A percentile compares a stretch with the other conserved stretches of the same genome.
phyloP scores from a whole-genome alignment of 257 asterid species.

The Plantago major region DNA sequence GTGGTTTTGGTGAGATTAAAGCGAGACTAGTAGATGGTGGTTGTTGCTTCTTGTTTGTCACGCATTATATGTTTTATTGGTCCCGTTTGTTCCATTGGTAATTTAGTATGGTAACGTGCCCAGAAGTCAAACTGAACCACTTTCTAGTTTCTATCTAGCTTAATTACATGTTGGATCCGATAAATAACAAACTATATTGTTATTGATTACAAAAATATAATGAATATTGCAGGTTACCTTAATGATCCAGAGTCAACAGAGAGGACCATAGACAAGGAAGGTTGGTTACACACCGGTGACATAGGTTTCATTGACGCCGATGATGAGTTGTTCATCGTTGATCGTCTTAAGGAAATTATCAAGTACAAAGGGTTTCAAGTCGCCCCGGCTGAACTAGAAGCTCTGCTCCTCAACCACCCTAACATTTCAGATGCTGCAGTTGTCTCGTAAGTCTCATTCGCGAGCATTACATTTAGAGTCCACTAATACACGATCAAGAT shows the following conservation, averaged over 20 bases:
- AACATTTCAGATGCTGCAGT: constrained; percentile 76
- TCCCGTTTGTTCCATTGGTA: too few species aligned
- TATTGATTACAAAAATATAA: neutral
- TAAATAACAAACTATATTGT: too few species aligned
- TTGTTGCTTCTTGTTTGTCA: too few species aligned
- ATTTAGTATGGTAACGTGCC: too few species aligned
- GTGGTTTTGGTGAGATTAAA: too few species aligned
- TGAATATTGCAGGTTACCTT: constrained; percentile 47
- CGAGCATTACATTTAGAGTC: neutral
- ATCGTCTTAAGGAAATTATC: constrained; percentile 73
- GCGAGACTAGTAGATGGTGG: too few species aligned
- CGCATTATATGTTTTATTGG: too few species aligned
- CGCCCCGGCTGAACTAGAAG: constrained; percentile 94
- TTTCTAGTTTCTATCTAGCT: too few species aligned
- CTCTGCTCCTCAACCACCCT: constrained; percentile 69
- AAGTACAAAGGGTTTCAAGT: constrained; percentile 91
- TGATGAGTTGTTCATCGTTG: constrained; percentile 87
- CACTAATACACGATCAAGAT: too few species aligned
- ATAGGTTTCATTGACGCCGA: constrained; percentile 72
- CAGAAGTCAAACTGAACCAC: too few species aligned
- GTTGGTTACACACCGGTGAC: constrained; percentile 96
- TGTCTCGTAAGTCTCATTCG: constrained; percentile 48
- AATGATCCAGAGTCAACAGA: constrained; percentile 63
- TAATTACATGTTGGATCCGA: too few species aligned
- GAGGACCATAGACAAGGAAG: constrained; percentile 72